A percentile compares a stretch with the other conserved stretches of the same genome.
phyloP scores from a whole-genome alignment of 164 flowering plant species.

The Sedum album region DNA sequence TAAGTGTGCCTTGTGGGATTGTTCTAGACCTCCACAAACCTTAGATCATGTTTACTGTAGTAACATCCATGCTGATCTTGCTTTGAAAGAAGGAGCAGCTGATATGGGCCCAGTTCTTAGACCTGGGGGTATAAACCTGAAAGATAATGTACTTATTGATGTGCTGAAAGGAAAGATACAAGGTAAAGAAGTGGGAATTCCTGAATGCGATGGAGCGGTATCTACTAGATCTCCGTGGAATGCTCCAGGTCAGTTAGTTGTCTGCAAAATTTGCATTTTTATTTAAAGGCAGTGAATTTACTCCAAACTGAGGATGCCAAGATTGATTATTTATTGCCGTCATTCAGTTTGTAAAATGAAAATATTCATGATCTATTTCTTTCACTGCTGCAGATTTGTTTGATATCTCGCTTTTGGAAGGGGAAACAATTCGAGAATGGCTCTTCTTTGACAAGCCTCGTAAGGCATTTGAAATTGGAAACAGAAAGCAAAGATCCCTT shows the following conservation, averaged over 20 bases:
- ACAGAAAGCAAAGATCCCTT: constrained; percentile 88
- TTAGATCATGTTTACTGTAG: not conserved
- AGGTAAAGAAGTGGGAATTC: not conserved
- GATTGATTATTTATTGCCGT: too few relatives aligned
- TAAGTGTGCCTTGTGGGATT: constrained; percentile 1
- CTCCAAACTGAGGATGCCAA: too few relatives aligned
- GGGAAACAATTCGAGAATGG: constrained; percentile 93
- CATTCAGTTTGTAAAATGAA: not conserved
- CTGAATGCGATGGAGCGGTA: not conserved
- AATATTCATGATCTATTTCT: not conserved
- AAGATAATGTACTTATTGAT: not conserved
- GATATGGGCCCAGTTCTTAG: not conserved
- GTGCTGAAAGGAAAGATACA: not conserved
- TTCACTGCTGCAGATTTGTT: constrained; percentile 66
- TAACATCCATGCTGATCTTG: not conserved
- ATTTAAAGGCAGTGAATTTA: too few relatives aligned
- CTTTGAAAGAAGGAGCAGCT: not conserved
- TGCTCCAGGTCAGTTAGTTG: not conserved
- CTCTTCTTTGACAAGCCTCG: too few relatives aligned
- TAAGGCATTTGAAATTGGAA: constrained; percentile 97
- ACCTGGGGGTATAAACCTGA: constrained; percentile 1
- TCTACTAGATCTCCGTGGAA: not conserved
- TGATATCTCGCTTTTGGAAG: constrained; percentile 70
- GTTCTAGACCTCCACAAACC: not conserved
- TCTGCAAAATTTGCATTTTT: too few relatives aligned